These are phyloP conservation scores for Melastoma malabathricum DNA, from an alignment of 345 rosid genomes.

Conservation along the genomic window DNA sequence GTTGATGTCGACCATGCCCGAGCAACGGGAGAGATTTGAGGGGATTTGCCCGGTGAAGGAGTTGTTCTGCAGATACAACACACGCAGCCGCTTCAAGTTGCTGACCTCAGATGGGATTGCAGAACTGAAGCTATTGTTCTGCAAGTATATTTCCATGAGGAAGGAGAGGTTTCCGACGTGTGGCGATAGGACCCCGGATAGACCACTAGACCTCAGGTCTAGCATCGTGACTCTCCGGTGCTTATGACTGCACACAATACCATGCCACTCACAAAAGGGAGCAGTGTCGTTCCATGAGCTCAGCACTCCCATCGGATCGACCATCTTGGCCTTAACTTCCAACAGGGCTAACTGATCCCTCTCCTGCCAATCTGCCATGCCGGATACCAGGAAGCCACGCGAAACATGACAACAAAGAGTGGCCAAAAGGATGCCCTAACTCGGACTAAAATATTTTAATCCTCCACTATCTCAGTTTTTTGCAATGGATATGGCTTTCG, in stretches of 20 bases:
- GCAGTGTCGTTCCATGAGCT: not conserved
- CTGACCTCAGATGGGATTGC: constrained; percentile 9
- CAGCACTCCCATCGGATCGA: not conserved
- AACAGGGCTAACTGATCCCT: not conserved
- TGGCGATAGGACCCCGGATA: not conserved
- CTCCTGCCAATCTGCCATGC: not conserved
- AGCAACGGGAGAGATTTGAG: constrained; percentile 7
- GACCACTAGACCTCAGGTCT: not conserved
- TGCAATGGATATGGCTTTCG: too few relatives aligned
- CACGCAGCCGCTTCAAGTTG: constrained; percentile 2
- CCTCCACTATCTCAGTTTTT: too few relatives aligned
- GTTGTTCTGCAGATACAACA: constrained; percentile 1
- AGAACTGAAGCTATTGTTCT: constrained; percentile 2
- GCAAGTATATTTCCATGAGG: not conserved
- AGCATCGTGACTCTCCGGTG: not conserved
- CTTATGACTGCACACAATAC: not conserved
- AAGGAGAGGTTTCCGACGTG: not conserved
- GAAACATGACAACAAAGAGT: not conserved
- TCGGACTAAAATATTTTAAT: too few relatives aligned
- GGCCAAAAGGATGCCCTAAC: not conserved
- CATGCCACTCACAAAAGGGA: not conserved
- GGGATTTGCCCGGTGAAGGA: constrained; percentile 10
- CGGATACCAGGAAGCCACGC: not conserved
- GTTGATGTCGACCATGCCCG: not conserved
- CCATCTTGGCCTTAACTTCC: not conserved